Percentiles rank a stretch among this genome's conserved stretches.
Conservation (phyloP, 2,329 filamentous ascomycete species). For the Graphilbum sp. region DNA sequence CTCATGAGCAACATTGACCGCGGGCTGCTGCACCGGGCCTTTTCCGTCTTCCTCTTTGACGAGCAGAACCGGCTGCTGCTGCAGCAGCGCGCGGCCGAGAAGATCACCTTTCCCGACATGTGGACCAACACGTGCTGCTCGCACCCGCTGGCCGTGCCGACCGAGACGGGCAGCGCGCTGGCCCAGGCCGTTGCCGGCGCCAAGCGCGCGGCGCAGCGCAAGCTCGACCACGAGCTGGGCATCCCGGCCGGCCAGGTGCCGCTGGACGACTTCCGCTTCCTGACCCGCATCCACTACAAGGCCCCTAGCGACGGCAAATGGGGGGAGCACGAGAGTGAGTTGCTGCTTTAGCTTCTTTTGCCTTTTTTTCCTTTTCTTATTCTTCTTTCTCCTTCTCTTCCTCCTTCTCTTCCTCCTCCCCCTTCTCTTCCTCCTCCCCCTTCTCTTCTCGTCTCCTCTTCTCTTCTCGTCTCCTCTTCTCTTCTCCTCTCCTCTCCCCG, state of each 20-base stretch:
- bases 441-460: background rate
- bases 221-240: constrained; percentile 86
- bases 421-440: too few relatives aligned
- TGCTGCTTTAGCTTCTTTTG: background rate
- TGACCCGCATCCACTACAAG: constrained; percentile 96
- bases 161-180: constrained; percentile 75
- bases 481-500: background rate
- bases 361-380: background rate
- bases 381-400: background rate
- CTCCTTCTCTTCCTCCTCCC: background rate
- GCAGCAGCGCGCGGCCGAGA: constrained; percentile 88
- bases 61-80: constrained; percentile 81
- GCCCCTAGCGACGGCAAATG: constrained; percentile 93
- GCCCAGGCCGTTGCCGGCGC: constrained; percentile 69
- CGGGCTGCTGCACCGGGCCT: constrained; percentile 88
- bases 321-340: constrained; percentile 89
- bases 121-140: constrained; percentile 99
- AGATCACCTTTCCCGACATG: constrained; percentile 98
- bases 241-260: constrained; percentile 83
- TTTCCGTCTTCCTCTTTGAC: constrained; percentile 97
- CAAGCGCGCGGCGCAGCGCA: constrained; percentile 82
- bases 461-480: background rate
- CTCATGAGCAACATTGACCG: constrained; percentile 98
- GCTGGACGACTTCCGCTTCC: constrained; percentile 77
- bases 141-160: constrained; percentile 79